These are phyloP conservation scores for Beauveria bassiana DNA, from an alignment of 2,329 filamentous ascomycete species.

Conservation along the genomic window DNA sequence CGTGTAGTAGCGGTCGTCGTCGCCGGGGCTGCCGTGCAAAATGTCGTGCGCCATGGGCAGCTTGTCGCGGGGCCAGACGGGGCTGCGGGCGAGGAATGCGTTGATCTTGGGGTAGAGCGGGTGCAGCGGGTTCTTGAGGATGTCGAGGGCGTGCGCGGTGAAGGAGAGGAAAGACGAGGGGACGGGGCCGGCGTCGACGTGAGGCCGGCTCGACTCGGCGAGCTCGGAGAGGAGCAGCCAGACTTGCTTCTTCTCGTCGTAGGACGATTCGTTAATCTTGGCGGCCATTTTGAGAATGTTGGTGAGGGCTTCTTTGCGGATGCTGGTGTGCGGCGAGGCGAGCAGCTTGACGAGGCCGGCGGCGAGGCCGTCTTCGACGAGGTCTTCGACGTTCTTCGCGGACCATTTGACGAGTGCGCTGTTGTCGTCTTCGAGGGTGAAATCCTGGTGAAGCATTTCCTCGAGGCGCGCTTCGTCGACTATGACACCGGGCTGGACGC, in stretches of 20 bases:
- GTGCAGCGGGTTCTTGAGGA: constrained; percentile 71
- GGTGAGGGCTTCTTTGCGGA: constrained; percentile 69
- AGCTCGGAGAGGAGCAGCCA: constrained; percentile 76
- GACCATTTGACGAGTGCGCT: constrained; percentile 56
- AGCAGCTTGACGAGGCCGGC: constrained; percentile 65
- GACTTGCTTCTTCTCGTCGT: constrained; percentile 68
- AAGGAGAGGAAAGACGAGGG: constrained; percentile 73
- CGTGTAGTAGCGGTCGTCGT: constrained; percentile 64
- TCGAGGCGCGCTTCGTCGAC: constrained; percentile 38
- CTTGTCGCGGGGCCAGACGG: constrained; percentile 66
- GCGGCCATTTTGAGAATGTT: constrained; percentile 59
- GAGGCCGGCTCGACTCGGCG: constrained; percentile 59
- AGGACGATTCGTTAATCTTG: constrained; percentile 58
- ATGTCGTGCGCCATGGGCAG: constrained; percentile 63
- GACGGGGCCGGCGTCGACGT: constrained; percentile 50
- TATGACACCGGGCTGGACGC: neutral
- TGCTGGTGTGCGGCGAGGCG: constrained; percentile 64
- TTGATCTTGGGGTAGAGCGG: constrained; percentile 82
- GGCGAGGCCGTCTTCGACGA: constrained; percentile 70
- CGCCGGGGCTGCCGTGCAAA: constrained; percentile 56
- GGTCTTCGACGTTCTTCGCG: constrained; percentile 68
- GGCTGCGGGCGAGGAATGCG: constrained; percentile 69
- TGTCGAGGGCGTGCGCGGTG: constrained; percentile 58
- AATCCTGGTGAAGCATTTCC: constrained; percentile 42
- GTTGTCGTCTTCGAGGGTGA: constrained; percentile 40